Conservation (phyloP, 495 filamentous ascomycete species). For the Umbilicaria muhlenbergii region DNA sequence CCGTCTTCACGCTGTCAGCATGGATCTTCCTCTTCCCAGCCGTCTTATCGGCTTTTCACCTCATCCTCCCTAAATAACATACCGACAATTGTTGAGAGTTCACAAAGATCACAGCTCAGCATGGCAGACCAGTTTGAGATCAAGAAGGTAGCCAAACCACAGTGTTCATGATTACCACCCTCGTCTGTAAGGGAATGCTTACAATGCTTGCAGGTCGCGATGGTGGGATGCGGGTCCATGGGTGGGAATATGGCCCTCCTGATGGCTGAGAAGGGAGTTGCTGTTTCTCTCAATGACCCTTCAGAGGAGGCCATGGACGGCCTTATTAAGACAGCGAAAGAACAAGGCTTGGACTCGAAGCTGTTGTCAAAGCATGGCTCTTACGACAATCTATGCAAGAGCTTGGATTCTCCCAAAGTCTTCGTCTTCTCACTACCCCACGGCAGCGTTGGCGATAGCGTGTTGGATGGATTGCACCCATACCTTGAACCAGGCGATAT, state of each 20-base stretch:
- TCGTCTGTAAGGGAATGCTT: no score
- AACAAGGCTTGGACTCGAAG: conserved; percentile 17
- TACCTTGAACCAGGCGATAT: conserved; percentile 47
- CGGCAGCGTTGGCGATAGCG: conserved; percentile 48
- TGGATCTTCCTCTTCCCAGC: no score
- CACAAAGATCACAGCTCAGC: no score
- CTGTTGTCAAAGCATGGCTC: conserved; percentile 23
- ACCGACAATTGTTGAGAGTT: no score
- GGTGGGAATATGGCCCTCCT: conserved; percentile 25
- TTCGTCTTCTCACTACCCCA: conserved; percentile 59
- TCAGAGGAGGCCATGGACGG: conserved; percentile 30
- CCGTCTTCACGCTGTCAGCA: no score
- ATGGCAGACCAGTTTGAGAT: no score
- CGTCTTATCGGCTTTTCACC: no score
- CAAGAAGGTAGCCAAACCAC: no score
- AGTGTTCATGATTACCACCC: no score
- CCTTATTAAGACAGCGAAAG: conserved; percentile 19
- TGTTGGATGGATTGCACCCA: conserved; percentile 40
- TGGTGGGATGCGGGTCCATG: no score
- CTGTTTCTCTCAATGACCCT: conserved; percentile 47
- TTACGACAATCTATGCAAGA: conserved; percentile 25
- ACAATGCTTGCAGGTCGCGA: no score
- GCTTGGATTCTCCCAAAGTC: conserved; percentile 23
- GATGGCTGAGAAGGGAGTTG: conserved; percentile 43
- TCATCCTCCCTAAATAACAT: no score